A percentile compares a stretch with the other conserved stretches of the same genome.
Evolutionary conservation across 148 eudicot species (phyloP).

Genomic region (Polygonum maritimum): DNA sequence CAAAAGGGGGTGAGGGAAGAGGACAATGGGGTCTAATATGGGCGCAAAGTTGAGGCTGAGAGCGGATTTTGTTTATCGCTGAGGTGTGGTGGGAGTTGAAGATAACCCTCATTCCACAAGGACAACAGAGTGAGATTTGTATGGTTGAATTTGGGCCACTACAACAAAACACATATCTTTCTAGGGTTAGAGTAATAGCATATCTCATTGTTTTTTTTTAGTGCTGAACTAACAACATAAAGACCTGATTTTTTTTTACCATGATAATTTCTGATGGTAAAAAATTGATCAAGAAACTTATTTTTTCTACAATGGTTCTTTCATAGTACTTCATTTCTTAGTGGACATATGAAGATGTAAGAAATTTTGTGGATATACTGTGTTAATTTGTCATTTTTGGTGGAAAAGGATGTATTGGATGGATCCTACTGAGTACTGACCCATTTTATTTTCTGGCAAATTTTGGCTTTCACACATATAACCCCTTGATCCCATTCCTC

Average conservation of each 20-base stretch:
- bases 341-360: neutral
- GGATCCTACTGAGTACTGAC: neutral
- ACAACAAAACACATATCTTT: neutral
- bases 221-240: neutral
- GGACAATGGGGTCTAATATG: neutral
- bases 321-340: too few species aligned
- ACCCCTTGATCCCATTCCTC: too few species aligned
- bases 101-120: conserved; percentile 6
- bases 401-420: neutral
- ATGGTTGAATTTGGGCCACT: conserved; percentile 3
- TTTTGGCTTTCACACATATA: too few species aligned
- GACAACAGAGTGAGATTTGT: neutral
- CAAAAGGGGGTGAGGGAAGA: neutral
- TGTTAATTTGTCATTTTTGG: neutral
- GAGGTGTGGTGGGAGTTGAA: conserved; percentile 9
- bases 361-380: neutral
- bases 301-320: neutral
- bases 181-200: neutral
- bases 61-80: conserved; percentile 7
- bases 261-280: neutral
- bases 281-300: neutral
- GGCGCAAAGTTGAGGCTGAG: conserved; percentile 5
- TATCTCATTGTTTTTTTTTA: neutral
- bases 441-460: too few species aligned
- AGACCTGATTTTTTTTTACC: neutral